A percentile compares a stretch with the other conserved stretches of the same genome.
Evolutionary conservation across 2,329 filamentous ascomycete species (phyloP).

Genomic region (Colletotrichum destructivum): DNA sequence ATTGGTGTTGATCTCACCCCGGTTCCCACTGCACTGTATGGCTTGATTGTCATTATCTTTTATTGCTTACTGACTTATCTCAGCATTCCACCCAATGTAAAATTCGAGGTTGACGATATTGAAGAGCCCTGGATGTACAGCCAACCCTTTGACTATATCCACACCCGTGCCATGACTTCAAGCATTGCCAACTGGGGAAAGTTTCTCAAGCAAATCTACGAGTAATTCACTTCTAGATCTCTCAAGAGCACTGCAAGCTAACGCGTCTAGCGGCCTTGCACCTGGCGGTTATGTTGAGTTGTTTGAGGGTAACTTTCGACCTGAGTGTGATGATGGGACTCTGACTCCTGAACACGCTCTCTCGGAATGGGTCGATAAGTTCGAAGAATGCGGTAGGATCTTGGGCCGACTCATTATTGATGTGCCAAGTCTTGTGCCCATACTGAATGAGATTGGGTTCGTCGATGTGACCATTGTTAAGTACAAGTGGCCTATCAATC

Average conservation of each 20-base stretch:
- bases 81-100: slow-evolving; percentile 70
- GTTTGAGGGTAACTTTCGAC: slow-evolving; percentile 51
- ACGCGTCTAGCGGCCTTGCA: slow-evolving; percentile 45
- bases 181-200: slow-evolving; percentile 50
- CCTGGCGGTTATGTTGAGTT: slow-evolving; percentile 59
- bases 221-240: slow-evolving; percentile 45
- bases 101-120: slow-evolving; percentile 50
- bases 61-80: slow-evolving; percentile 28
- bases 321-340: slow-evolving; percentile 51
- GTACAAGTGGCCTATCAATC: slow-evolving; percentile 51
- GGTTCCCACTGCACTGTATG: slow-evolving; percentile 49
- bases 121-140: slow-evolving; percentile 7
- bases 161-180: slow-evolving; percentile 57
- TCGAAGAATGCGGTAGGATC: slow-evolving; percentile 52
- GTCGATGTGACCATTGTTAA: slow-evolving; percentile 51
- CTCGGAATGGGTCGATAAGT: slow-evolving; percentile 47
- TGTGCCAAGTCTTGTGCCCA: slow-evolving; percentile 52
- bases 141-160: background rate
- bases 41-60: slow-evolving; percentile 1
- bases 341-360: slow-evolving; percentile 15
- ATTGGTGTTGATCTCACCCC: slow-evolving; percentile 51
- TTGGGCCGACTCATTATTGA: slow-evolving; percentile 53
- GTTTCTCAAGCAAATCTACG: slow-evolving; percentile 63
- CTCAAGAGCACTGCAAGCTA: background rate
- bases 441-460: slow-evolving; percentile 54